phyloP scores from a whole-genome alignment of 2,329 filamentous ascomycete genomes.

The Fusarium marasasianum region DNA sequence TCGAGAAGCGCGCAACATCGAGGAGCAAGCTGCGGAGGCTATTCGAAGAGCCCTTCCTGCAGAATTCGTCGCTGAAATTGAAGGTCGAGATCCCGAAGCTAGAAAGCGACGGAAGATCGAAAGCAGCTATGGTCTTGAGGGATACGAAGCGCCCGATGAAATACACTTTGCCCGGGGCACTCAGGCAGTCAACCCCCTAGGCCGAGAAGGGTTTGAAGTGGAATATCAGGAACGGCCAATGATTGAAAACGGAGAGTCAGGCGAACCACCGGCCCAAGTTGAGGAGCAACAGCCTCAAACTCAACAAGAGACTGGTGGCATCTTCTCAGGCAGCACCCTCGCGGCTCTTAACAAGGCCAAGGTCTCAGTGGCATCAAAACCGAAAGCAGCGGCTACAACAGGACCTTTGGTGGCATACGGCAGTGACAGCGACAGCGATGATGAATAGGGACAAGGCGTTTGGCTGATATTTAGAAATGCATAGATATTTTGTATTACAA shows the following conservation, averaged over 20 bases:
- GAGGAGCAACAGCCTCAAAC: constrained; percentile 51
- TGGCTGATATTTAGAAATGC: constrained; percentile 31
- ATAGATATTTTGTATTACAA: constrained; percentile 41
- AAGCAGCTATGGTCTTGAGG: constrained; percentile 86
- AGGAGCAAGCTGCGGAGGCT: constrained; percentile 96
- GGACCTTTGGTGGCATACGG: constrained; percentile 90
- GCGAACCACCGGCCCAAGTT: constrained; percentile 45
- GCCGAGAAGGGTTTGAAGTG: constrained; percentile 68
- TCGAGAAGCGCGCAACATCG: constrained; percentile 85
- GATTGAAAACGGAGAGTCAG: constrained; percentile 64
- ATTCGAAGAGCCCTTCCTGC: constrained; percentile 87
- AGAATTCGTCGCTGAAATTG: constrained; percentile 91
- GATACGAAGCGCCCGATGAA: constrained; percentile 93
- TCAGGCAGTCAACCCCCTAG: constrained; percentile 69
- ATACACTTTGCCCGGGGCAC: constrained; percentile 89
- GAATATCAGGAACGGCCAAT: constrained; percentile 70
- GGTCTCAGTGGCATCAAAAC: constrained; percentile 63
- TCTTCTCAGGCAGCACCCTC: constrained; percentile 84
- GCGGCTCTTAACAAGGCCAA: constrained; percentile 75
- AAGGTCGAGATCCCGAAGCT: constrained; percentile 87
- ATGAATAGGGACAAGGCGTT: constrained; percentile 52
- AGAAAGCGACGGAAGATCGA: constrained; percentile 90
- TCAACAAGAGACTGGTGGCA: constrained; percentile 62
- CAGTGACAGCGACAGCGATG: constrained; percentile 90
- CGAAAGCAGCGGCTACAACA: constrained; percentile 61